Base-by-base conservation (phyloP, 2,329 filamentous ascomycete species). In the Xylaria multiplex region DNA sequence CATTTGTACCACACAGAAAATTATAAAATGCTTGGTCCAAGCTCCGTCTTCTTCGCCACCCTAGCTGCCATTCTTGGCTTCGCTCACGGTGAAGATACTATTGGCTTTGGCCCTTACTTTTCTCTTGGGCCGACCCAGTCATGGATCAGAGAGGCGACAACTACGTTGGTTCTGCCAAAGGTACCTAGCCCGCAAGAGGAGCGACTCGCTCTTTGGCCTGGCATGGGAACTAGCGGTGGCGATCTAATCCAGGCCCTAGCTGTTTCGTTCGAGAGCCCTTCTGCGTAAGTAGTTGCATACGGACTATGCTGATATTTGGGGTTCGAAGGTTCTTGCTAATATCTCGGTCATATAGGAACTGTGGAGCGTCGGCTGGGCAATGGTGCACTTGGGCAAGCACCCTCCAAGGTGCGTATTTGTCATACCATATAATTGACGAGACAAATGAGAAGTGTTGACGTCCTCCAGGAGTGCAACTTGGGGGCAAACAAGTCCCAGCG, bases 331-430 rank as follows among this genome's bases (percentile, higher is more conserved):
- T 13, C 8, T 40, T 14, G 40, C 22, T 24, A 14, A 16, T 40
- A 19, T 1, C 13, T 13, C 37, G 2, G 4, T 54, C 16, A 40
- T 11, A 24, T 49, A 64, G 61, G 19, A 75, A 77, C 65, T 77
- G 75, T 30, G 75, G 75, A 6, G 75, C 70, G 0, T 72, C 43
- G 1, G 55, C 66, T 9, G 76, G 76, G 24, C 74, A 77, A 54
- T 77, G 76, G 76, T 77, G 76, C 50, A 72, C 70, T 1, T 77
- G 75, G 71, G 76, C 75, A 9, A 77, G 75, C 49, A 76, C 74
- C 0, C 71, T 77, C 7, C 69, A 77, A 56, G 64, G 65, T 66
- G 53, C 48, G 52, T 35, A 22, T 3, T 30, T 7, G 6, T 53
- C 13, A 2, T 48, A 27, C 8, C n/a, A 2, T 6, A 19, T n/a